These are phyloP conservation scores for Megacollybia platyphylla DNA, from an alignment of 1,284 basidiomycete genomes.

Conservation along the genomic window DNA sequence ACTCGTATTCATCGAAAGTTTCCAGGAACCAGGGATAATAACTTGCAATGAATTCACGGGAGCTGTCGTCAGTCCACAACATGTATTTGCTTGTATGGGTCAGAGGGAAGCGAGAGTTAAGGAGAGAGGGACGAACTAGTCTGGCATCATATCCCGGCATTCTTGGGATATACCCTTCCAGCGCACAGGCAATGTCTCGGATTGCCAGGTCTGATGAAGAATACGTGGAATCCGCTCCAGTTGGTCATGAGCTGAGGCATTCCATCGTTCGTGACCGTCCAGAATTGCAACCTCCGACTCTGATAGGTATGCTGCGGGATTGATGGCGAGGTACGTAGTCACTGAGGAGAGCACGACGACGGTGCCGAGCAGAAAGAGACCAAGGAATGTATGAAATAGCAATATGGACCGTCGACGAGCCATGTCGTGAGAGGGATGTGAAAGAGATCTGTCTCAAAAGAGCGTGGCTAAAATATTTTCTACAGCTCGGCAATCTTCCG, in stretches of 20 bases:
- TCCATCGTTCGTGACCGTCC: slow-evolving; percentile 39
- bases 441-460: too few species aligned
- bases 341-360: slow-evolving; percentile 86
- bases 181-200: slow-evolving; percentile 69
- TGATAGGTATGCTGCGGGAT: slow-evolving; percentile 64
- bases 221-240: slow-evolving; percentile 81
- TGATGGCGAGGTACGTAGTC: slow-evolving; percentile 84
- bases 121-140: slow-evolving; percentile 48
- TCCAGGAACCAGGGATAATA: slow-evolving; percentile 89
- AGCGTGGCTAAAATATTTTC: too few species aligned
- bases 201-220: slow-evolving; percentile 98
- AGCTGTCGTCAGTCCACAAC: slow-evolving; percentile 91
- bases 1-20: slow-evolving; percentile 88
- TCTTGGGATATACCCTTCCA: slow-evolving; percentile 76
- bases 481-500: too few species aligned
- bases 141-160: slow-evolving; percentile 83
- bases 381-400: slow-evolving; percentile 66
- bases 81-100: slow-evolving; percentile 68
- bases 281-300: slow-evolving; percentile 65
- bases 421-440: slow-evolving; percentile 6
- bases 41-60: slow-evolving; percentile 81
- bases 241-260: slow-evolving; percentile 43
- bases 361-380: slow-evolving; percentile 81
- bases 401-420: slow-evolving; percentile 54
- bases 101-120: background rate